Conservation (phyloP, 805 yeast genomes). For the Teunomyces kruisii region DNA sequence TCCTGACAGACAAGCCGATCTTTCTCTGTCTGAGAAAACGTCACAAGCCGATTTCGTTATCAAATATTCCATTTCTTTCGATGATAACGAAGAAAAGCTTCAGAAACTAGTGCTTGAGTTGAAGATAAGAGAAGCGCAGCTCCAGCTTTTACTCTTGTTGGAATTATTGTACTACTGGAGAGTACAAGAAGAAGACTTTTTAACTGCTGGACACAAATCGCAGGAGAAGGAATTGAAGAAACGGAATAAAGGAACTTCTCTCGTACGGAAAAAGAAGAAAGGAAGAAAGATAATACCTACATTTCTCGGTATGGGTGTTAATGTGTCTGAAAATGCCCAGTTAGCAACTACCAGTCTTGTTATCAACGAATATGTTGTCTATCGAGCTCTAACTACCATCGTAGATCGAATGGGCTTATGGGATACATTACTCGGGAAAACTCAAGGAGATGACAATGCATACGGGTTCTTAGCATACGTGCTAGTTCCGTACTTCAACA, state of each 20-base stretch:
- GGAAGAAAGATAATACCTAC: slow-evolving; percentile 39
- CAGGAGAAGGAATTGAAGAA: slow-evolving; percentile 28
- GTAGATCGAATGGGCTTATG: slow-evolving; percentile 55
- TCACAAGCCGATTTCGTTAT: slow-evolving; percentile 20
- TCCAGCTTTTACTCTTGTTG: slow-evolving; percentile 49
- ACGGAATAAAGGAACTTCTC: slow-evolving; percentile 17
- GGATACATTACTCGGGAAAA: slow-evolving; percentile 46
- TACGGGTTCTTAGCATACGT: slow-evolving; percentile 52
- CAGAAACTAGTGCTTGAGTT: slow-evolving; percentile 36
- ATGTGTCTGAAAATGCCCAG: slow-evolving; percentile 8
- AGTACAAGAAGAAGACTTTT: slow-evolving; percentile 36
- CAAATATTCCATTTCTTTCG: slow-evolving; percentile 19
- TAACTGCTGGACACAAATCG: slow-evolving; percentile 22
- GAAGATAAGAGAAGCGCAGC: slow-evolving; percentile 56
- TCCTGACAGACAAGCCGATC: background rate
- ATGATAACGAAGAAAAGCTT: slow-evolving; percentile 19
- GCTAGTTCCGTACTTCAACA: slow-evolving; percentile 52
- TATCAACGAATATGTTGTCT: slow-evolving; percentile 19
- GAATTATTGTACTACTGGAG: slow-evolving; percentile 41
- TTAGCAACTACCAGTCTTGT: slow-evolving; percentile 17
- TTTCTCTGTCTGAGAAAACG: slow-evolving; percentile 17
- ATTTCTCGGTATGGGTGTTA: slow-evolving; percentile 40
- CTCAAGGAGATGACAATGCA: slow-evolving; percentile 26
- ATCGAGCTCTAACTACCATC: slow-evolving; percentile 37
- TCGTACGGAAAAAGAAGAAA: slow-evolving; percentile 19